Base-by-base conservation (phyloP, 306 rosid species). In the Cyclanthera cordifolia region DNA sequence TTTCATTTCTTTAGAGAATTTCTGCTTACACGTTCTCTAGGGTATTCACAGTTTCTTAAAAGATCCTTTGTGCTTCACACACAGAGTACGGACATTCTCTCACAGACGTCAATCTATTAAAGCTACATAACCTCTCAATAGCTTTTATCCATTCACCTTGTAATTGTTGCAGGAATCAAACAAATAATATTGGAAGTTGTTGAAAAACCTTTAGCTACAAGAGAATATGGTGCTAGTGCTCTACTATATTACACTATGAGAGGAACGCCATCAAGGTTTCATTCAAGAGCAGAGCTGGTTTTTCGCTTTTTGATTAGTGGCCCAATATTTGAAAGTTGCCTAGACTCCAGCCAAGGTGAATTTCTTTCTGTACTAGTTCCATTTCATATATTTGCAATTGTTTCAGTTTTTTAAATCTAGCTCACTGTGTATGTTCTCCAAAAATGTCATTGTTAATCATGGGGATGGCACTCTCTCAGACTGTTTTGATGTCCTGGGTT, bases 201-300 rank as follows among this genome's bases (percentile, higher is more conserved):
- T 73, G 78, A 82, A 82, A 79, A 92, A 69, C 90, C 95, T 49
- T 64, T 81, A 67, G 73, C 72, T 52, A 46, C 72, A 79, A 75
- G 84, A 67, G 81, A 82, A 63, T 78, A 71, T 72, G 95, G 90
- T 54, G 86, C 76, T 52, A 82, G 83, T 82, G 79, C 78, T 65
- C 77, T 92, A 76, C 82, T 92, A 77, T 83, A 68, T 79, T 68
- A 83, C 81, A 74, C 81, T 30, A 82, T 89, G 87, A 82, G 77
- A 77, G 95, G 95, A 72, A 75, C 86, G 73, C 84, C 95, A 51
- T 83, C 86, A 41, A 87, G 85, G 79, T 82, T 92, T 75, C 98
- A 92, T 80, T 92, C 98, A 34, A 89, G 81, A 86, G 95, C 95
- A 23, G 84, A 84, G 74, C 80, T 82, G 61, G 90, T 92, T 57